Conservation (phyloP, 2,329 filamentous ascomycete genomes). For the Aspergillus ibericus region DNA sequence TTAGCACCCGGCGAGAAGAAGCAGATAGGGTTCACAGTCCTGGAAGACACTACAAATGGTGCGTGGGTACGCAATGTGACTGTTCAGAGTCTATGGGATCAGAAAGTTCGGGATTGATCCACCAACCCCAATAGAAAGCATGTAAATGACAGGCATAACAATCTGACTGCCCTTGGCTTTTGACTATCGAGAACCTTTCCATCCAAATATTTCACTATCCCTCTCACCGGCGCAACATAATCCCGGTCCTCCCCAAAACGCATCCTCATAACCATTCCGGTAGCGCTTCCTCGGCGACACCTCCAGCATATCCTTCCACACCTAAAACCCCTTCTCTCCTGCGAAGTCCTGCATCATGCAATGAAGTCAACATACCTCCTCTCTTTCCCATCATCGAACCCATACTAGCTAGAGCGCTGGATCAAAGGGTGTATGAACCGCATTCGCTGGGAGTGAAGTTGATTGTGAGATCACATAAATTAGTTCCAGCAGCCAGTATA, state of each 20-base stretch:
- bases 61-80: conserved; percentile 50
- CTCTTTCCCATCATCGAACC: no score
- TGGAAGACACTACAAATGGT: conserved; percentile 46
- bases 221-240: neutral
- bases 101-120: conserved; percentile 14
- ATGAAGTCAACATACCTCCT: no score
- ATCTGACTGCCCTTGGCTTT: no score
- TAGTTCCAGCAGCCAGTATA: no score
- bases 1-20: conserved; percentile 48
- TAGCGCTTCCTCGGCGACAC: neutral
- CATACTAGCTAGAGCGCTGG: no score
- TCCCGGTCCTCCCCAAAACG: neutral
- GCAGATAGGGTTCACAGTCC: conserved; percentile 48
- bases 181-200: neutral
- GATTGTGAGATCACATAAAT: no score
- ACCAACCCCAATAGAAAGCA: neutral
- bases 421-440: no score
- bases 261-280: neutral
- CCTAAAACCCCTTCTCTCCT: no score
- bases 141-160: neutral
- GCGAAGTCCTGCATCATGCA: no score
- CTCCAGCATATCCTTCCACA: conserved; percentile 15
- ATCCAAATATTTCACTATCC: neutral
- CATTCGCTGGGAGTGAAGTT: no score
- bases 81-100: conserved; percentile 56